phyloP scores from a whole-genome alignment of 176 grass and related monocot genomes.

The Cenchrus fungigraminus region DNA sequence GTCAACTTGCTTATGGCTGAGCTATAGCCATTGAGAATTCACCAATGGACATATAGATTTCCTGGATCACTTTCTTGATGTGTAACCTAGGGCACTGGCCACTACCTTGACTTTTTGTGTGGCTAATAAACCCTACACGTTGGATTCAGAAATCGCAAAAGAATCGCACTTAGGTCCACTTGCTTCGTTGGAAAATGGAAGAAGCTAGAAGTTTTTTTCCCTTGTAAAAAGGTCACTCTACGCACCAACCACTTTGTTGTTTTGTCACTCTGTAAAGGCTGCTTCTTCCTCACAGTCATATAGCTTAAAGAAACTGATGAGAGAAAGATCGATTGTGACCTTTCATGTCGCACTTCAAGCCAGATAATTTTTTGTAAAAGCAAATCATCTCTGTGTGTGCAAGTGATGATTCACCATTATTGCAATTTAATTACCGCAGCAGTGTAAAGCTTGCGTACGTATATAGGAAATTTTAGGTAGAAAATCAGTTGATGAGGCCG shows the following conservation, averaged over 20 bases:
- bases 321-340: conserved; percentile 12
- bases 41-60: conserved; percentile 7
- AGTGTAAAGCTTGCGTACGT: neutral
- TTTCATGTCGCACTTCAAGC: conserved; percentile 23
- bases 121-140: conserved; percentile 34
- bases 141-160: conserved; percentile 43
- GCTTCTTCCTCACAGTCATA: neutral
- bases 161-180: conserved; percentile 22
- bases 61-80: conserved; percentile 36
- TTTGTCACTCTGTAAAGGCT: conserved; percentile 36
- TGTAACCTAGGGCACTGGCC: conserved; percentile 39
- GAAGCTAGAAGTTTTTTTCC: conserved; percentile 28
- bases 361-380: neutral
- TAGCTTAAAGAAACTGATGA: conserved; percentile 45
- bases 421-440: neutral
- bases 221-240: conserved; percentile 39
- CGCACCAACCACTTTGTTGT: conserved; percentile 44
- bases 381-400: neutral
- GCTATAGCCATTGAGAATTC: conserved; percentile 16
- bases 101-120: conserved; percentile 42
- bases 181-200: conserved; percentile 36
- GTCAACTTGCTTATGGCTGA: neutral
- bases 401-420: neutral
- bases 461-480: neutral
- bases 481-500: neutral